Conservation (phyloP, 768 basidiomycete species). For the Mycena amicta region DNA sequence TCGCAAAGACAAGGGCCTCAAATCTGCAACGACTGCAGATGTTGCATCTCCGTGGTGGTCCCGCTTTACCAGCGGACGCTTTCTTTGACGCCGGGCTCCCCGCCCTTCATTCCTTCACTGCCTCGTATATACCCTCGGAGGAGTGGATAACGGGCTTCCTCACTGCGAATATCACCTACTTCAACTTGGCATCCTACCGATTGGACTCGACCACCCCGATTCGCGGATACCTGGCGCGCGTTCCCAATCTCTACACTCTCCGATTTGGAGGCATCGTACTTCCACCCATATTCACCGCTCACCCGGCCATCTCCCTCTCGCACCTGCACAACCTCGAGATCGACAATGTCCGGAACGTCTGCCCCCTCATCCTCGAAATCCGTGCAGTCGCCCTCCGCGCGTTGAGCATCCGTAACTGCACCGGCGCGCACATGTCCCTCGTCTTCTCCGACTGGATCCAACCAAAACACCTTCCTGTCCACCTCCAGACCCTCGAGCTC, state of each 20-base stretch:
- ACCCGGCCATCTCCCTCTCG: conserved; percentile 12
- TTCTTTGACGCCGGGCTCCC: conserved; percentile 21
- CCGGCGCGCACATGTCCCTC: conserved; percentile 13
- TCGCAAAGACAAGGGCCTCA: conserved; percentile 25
- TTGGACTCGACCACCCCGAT: conserved; percentile 9
- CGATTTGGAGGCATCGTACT: conserved; percentile 16
- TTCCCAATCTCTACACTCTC: conserved; percentile 25
- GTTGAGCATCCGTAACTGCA: conserved; percentile 24
- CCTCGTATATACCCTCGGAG: conserved; percentile 9
- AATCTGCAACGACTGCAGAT: conserved; percentile 24
- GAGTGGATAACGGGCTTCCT: conserved; percentile 29
- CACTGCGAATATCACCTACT: conserved; percentile 27
- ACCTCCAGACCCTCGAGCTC: conserved; percentile 33
- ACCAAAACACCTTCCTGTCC: conserved; percentile 20
- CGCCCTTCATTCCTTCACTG: conserved; percentile 27
- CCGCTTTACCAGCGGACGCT: conserved; percentile 1
- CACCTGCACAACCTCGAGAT: conserved; percentile 27
- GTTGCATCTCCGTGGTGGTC: conserved; percentile 16
- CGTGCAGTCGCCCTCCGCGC: conserved; percentile 27
- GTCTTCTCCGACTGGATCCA: conserved; percentile 34
- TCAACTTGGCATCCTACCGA: conserved; percentile 18
- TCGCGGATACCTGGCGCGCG: conserved; percentile 12
- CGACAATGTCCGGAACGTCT: conserved; percentile 11
- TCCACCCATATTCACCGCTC: conserved; percentile 5
- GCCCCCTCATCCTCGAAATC: conserved; percentile 25